A percentile compares a stretch with the other conserved stretches of the same genome.
phyloP scores from a whole-genome alignment of 2,329 filamentous ascomycete genomes.

The Talaromyces rugulosus region DNA sequence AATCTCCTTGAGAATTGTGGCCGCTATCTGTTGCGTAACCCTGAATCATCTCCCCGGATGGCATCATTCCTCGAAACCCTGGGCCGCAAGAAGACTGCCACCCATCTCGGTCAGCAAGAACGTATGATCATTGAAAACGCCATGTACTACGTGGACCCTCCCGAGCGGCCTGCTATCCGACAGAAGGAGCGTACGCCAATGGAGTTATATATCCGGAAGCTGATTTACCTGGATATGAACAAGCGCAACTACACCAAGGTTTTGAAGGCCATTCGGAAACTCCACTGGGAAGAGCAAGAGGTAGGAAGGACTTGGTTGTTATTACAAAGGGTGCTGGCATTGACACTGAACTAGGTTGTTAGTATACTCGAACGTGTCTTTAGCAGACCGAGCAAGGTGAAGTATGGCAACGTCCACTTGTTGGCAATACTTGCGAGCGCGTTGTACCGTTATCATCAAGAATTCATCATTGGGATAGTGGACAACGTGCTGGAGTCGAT shows the following conservation, averaged over 20 bases:
- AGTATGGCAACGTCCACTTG: conserved; percentile 93
- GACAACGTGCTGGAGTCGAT: conserved; percentile 89
- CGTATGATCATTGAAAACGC: conserved; percentile 98
- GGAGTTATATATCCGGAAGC: conserved; percentile 86
- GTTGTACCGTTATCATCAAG: conserved; percentile 85
- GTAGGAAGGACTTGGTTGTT: conserved; percentile 34
- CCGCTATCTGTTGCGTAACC: conserved; percentile 85
- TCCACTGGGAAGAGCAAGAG: conserved; percentile 95
- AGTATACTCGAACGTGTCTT: conserved; percentile 82
- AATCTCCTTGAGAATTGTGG: conserved; percentile 95
- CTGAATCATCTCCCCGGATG: conserved; percentile 92
- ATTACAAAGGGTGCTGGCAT: not conserved
- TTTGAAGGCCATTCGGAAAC: conserved; percentile 85
- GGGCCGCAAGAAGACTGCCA: conserved; percentile 90
- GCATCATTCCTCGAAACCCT: conserved; percentile 88
- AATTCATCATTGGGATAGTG: conserved; percentile 85
- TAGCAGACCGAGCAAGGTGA: conserved; percentile 93
- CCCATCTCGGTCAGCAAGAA: conserved; percentile 92
- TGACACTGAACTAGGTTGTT: conserved; percentile 54
- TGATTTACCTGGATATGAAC: conserved; percentile 89
- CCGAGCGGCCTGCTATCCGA: conserved; percentile 86
- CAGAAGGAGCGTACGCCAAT: conserved; percentile 94
- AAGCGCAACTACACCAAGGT: conserved; percentile 93
- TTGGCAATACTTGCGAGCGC: conserved; percentile 85
- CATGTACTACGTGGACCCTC: conserved; percentile 95